phyloP scores from a whole-genome alignment of 176 grass and related monocot genomes.

The Thinopyrum elongatum region DNA sequence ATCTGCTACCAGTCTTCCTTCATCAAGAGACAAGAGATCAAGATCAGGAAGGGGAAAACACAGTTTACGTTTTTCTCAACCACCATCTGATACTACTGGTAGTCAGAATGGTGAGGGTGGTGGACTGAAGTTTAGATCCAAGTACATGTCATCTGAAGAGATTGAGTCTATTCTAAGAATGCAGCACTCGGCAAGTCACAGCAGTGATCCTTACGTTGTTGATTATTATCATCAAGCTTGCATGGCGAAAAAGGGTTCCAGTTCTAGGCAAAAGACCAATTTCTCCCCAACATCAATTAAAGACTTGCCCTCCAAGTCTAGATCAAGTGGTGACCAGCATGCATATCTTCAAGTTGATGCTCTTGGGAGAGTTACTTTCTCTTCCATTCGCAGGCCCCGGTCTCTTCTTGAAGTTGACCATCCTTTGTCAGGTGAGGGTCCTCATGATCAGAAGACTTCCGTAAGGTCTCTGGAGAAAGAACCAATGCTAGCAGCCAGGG shows the following conservation, averaged over 20 bases:
- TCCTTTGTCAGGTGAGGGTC: conserved; percentile 47
- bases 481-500: conserved; percentile 78
- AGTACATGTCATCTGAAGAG: conserved; percentile 98
- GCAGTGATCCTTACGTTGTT: conserved; percentile 89
- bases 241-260: conserved; percentile 72
- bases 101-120: conserved; percentile 63
- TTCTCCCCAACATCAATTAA: conserved; percentile 74
- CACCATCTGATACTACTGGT: conserved; percentile 56
- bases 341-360: conserved; percentile 84
- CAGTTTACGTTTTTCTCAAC: conserved; percentile 57
- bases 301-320: conserved; percentile 80
- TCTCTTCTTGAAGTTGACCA: conserved; percentile 85
- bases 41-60: conserved; percentile 79
- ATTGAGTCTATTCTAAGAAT: conserved; percentile 95
- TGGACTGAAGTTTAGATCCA: conserved; percentile 74
- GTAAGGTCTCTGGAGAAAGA: conserved; percentile 85
- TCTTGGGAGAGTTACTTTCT: conserved; percentile 76
- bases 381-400: conserved; percentile 80
- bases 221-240: conserved; percentile 99
- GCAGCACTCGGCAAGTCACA: conserved; percentile 86
- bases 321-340: conserved; percentile 71
- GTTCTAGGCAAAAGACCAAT: conserved; percentile 54
- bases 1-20: conserved; percentile 44
- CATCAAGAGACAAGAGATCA: conserved; percentile 64
- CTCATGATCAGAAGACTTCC: conserved; percentile 69